Conservation (phyloP, 805 yeast genomes). For the Sugiyamaella boreocaroliniensis region DNA sequence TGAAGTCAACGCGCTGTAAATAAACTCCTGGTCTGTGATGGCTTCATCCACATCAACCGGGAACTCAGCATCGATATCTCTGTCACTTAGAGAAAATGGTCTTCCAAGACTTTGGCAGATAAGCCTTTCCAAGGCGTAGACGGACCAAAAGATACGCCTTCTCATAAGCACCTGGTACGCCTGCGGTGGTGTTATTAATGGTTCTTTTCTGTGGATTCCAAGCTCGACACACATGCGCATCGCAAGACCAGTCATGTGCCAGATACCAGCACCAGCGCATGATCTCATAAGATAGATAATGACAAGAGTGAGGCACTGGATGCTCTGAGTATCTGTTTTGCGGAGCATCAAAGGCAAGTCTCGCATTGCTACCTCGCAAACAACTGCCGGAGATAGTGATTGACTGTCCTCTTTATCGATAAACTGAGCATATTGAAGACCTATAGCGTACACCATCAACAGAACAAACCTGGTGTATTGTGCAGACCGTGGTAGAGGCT, state of each 20-base stretch:
- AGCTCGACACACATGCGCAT: slow-evolving; percentile 72
- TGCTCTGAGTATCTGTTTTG: neutral
- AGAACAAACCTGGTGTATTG: slow-evolving; percentile 2
- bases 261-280: slow-evolving; percentile 65
- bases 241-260: slow-evolving; percentile 80
- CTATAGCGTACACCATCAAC: slow-evolving; percentile 8
- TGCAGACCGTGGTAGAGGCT: neutral
- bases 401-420: neutral
- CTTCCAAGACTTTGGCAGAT: slow-evolving; percentile 77
- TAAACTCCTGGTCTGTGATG: slow-evolving; percentile 31
- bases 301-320: slow-evolving; percentile 6
- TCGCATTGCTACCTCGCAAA: slow-evolving; percentile 5
- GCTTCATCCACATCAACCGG: slow-evolving; percentile 73
- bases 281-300: slow-evolving; percentile 5
- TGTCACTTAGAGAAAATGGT: slow-evolving; percentile 83
- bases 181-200: slow-evolving; percentile 27
- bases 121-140: slow-evolving; percentile 77
- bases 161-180: slow-evolving; percentile 59
- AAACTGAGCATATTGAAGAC: slow-evolving; percentile 3
- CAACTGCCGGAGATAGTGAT: neutral
- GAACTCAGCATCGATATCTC: slow-evolving; percentile 58
- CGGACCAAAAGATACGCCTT: slow-evolving; percentile 77
- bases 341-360: neutral
- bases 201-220: slow-evolving; percentile 66
- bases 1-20: neutral